Evolutionary conservation across 1,284 basidiomycete species (phyloP).

Genomic region (Mycena sp.): DNA sequence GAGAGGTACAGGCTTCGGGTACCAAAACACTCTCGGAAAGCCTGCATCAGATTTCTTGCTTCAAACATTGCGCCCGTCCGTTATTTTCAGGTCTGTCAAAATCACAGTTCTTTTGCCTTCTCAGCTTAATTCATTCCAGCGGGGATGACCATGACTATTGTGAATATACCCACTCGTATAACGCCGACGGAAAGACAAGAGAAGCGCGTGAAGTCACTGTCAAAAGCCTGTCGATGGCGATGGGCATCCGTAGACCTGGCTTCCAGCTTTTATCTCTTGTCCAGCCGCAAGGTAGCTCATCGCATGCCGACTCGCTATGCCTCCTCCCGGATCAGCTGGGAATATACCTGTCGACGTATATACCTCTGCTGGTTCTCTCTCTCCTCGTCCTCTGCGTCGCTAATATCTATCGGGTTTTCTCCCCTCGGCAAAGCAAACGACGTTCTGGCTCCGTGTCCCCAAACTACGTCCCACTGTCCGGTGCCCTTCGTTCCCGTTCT

Average conservation of each 20-base stretch:
- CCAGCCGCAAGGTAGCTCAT: conserved; percentile 50
- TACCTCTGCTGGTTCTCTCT: conserved; percentile 57
- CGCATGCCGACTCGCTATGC: conserved; percentile 68
- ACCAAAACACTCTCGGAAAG: conserved; percentile 85
- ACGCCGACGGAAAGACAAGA: conserved; percentile 35
- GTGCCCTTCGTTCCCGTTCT: conserved; percentile 22
- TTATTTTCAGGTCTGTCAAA: conserved; percentile 76
- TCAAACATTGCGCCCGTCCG: conserved; percentile 70
- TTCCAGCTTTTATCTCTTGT: conserved; percentile 87
- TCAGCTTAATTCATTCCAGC: conserved; percentile 50
- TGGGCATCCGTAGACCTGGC: conserved; percentile 82
- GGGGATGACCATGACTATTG: conserved; percentile 94
- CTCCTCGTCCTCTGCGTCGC: conserved; percentile 51
- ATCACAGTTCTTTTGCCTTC: conserved; percentile 14
- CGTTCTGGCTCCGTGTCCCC: not conserved
- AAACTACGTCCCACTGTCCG: conserved; percentile 17
- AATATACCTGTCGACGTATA: conserved; percentile 70
- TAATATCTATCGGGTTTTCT: conserved; percentile 43
- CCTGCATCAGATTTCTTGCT: conserved; percentile 81
- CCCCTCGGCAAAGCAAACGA: conserved; percentile 27
- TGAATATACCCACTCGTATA: conserved; percentile 68
- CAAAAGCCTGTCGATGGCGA: conserved; percentile 86
- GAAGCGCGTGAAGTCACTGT: conserved; percentile 76
- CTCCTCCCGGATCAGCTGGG: conserved; percentile 76
- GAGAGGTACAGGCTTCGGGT: conserved; percentile 84